Evolutionary conservation across 257 asterid genomes (phyloP), one percentile per base, ranked within the genome.

Genomic region (Solanum dulcamara): DNA sequence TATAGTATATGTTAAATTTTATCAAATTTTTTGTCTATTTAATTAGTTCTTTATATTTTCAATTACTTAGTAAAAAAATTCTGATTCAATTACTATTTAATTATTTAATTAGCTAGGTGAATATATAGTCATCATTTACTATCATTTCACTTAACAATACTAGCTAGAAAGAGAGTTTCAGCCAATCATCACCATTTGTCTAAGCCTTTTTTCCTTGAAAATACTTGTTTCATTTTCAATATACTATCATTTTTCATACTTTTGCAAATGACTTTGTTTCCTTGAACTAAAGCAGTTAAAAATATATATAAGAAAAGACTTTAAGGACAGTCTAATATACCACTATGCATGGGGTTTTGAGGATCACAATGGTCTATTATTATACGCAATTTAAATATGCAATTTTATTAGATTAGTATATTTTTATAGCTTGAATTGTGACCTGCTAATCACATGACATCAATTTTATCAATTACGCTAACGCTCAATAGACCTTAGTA

Each of bases 261-360:
- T 75, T 15, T 9, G 82, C 8, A 8, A 77, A 44, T 14, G 17
- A 7, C 17, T 44, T 72, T 75, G n/a, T 74, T 74, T 42, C 12
- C 38, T 24, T 2, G 12, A 72, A 10, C 28, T 74, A 42, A 37
- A 37, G 57, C 24, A 9, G 30, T 74, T 4, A 13, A 38, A 38
- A 22, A 10, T n/a, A 20, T 70, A 37, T 70, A 70, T 20, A 7
- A 17, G 30, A 70, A 22, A 33, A 72, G 20, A 15, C 15, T 24
- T 33, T 2, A 68, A 40, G 10, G 42, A 17, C 9, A 17, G 59
- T 6, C 22, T 17, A 8, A 8, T 14, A 4, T 4, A 51, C 3
- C 17, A 51, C 28, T 55, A 7, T 0, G 2, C 2, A 1, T 9
- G 20, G 13, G 8, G 7, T 20, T 20, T 0, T 0, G 6, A 7